Base-by-base conservation (phyloP, 169 alveolate genomes). In the Plasmodium knowlesi region DNA sequence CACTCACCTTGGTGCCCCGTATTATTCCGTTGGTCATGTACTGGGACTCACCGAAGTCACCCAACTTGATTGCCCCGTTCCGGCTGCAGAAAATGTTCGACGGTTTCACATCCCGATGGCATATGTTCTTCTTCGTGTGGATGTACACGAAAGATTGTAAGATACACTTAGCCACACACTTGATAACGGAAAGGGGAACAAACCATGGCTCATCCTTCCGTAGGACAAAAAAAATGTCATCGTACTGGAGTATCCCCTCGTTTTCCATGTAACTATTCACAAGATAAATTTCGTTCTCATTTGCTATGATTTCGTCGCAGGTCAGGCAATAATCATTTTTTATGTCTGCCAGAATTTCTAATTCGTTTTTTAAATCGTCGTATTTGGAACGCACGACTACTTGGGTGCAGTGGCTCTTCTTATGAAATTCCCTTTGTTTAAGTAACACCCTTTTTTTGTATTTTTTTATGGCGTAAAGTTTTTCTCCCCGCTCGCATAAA, bases 31-130 rank as follows among this genome's bases (percentile, higher is more conserved):
- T 22, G 41, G 25, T 12, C 76, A 85, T 85, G 46, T 85, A 85
- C 70, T 85, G 73, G 34, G 93, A 85, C 41, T 85, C 93, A 5
- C 99, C 99, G 93, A 97, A 98, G 92, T 98, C 99, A 2, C 98
- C 98, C 67, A 98, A 88, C 84, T 98, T 98, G 22, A 97, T 92
- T 22, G 81, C 86, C 3, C 98, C 98, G 70, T 96, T 95, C 93
- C 94, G 92, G 67, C 96, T 97, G 41, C 97, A 80, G 5, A 98
- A 93, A 32, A 98, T 94, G 76, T 98, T 98, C 50, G 97, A 98
- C 16, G 99, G 99, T 85, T 98, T 98, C 50, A 98, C 95, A 84
- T 98, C 99, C 54, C 99, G 90, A 81, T 98, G 99, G 93, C 97
- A 94, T 14, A 98, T 96, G 79, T 98, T 93, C 79, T 85, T 85